Evolutionary conservation across 257 asterid genomes (phyloP).

Genomic region (Prunella vulgaris): DNA sequence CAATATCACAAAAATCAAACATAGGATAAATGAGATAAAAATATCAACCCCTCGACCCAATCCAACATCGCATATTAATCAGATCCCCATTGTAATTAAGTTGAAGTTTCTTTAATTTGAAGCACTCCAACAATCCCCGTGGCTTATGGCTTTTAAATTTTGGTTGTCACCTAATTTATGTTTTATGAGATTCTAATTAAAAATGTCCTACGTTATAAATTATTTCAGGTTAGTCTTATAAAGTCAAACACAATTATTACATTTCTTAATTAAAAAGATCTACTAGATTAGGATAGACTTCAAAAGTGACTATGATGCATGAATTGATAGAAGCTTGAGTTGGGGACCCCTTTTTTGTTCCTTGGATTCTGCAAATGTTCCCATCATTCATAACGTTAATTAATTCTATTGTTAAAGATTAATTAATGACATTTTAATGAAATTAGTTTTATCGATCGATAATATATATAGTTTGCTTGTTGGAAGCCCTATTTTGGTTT

Average conservation of each 20-base stretch:
- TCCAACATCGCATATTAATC: too few relatives aligned
- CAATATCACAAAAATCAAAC: too few relatives aligned
- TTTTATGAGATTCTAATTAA: conserved; percentile 7
- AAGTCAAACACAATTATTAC: conserved; percentile 12
- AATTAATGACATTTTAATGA: neutral
- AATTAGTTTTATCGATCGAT: neutral
- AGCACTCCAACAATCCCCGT: conserved; percentile 31
- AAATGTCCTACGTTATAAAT: neutral
- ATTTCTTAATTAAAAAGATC: neutral
- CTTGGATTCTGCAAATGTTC: conserved; percentile 1
- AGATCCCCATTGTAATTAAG: neutral
- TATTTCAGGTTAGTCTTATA: neutral
- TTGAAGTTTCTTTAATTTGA: conserved; percentile 21
- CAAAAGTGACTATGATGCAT: neutral
- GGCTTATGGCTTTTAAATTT: conserved; percentile 27
- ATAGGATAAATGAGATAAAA: too few relatives aligned
- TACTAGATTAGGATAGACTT: neutral
- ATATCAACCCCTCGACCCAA: too few relatives aligned
- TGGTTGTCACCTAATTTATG: conserved; percentile 18
- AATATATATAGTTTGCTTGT: neutral
- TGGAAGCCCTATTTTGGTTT: neutral
- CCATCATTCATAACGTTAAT: neutral
- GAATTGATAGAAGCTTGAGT: neutral
- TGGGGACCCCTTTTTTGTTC: neutral
- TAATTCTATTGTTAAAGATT: neutral